Percentiles rank a stretch among this genome's conserved stretches.
phyloP scores from a whole-genome alignment of 257 asterid genomes.

The Solanum chiquidenum region DNA sequence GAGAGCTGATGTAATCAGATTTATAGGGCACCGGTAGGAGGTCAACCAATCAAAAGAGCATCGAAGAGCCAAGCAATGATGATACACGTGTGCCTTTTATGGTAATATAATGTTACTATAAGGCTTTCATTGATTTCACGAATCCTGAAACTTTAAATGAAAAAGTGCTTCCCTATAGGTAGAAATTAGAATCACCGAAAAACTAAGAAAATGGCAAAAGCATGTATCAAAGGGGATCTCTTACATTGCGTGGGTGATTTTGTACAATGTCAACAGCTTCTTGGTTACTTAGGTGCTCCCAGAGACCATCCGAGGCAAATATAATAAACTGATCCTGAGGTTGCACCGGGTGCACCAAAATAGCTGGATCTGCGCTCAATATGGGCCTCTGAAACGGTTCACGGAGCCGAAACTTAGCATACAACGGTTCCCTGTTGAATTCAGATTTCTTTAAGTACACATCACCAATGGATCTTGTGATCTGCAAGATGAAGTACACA shows the following conservation, averaged over 20 bases:
- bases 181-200: neutral
- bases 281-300: conserved; percentile 80
- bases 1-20: neutral
- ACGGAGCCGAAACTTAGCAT: conserved; percentile 53
- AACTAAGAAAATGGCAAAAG: neutral
- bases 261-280: conserved; percentile 71
- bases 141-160: neutral
- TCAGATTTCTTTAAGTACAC: conserved; percentile 58
- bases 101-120: neutral
- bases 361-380: conserved; percentile 60
- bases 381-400: conserved; percentile 58
- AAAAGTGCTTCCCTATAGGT: neutral
- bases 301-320: conserved; percentile 74
- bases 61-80: neutral
- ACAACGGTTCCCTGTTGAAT: conserved; percentile 67
- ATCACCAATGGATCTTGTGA: conserved; percentile 72
- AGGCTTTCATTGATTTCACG: neutral
- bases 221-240: neutral
- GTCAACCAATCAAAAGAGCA: neutral
- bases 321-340: conserved; percentile 61
- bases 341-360: conserved; percentile 44
- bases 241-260: conserved; percentile 49
- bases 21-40: neutral
- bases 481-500: conserved; percentile 22
- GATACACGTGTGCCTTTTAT: neutral